Base-by-base conservation (phyloP, 208 protist genomes). In the Leishmania turanica region DNA sequence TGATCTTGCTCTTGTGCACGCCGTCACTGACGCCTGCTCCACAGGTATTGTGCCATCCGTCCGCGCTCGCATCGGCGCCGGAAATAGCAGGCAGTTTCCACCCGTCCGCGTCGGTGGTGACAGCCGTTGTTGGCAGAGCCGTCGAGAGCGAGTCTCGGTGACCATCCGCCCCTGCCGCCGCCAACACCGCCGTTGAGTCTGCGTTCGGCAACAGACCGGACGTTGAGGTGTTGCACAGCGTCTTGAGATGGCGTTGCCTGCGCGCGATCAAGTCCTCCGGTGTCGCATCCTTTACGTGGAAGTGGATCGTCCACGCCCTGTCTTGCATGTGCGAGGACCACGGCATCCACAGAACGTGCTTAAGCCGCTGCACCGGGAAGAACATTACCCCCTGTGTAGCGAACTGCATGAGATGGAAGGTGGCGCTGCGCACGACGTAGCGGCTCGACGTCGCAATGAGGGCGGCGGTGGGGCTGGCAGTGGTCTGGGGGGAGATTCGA, bases 321-420 rank as follows among this genome's bases (percentile, higher is more conserved):
- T 95, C 92, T 77, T 90, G 87, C 86, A 92, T 89, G 72, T 92
- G 89, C 15, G 87, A 85, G 34, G 88, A 75, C 92, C 93, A 97
- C 24, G 89, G 85, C 73, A 92, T 84, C 82, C 87, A 92, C 11
- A 96, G 71, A 1, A 89, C 69, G 80, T 88, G 81, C 49, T 84
- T 88, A 17, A 90, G 65, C 15, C 83, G 87, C 77, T 94, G 91
- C 42, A 87, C 75, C 11, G 91, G 86, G 77, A 89, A 93, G 77
- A 96, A 94, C 73, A 93, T 89, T 24, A 91, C 83, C 7, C 86
- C 84, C 47, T 97, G 92, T 31, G 92, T 90, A 73, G 90, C 85
- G 80, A 91, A 94, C 74, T 94, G 87, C 92, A 97, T 93, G 45
- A 94, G 54, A 54, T 89, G 87, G 62, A 95, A 92, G 34, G 93